Evolutionary conservation across 2,329 filamentous ascomycete species (phyloP), one percentile per base, ranked within the genome.

Genomic region (Malbranchea zuffiana): DNA sequence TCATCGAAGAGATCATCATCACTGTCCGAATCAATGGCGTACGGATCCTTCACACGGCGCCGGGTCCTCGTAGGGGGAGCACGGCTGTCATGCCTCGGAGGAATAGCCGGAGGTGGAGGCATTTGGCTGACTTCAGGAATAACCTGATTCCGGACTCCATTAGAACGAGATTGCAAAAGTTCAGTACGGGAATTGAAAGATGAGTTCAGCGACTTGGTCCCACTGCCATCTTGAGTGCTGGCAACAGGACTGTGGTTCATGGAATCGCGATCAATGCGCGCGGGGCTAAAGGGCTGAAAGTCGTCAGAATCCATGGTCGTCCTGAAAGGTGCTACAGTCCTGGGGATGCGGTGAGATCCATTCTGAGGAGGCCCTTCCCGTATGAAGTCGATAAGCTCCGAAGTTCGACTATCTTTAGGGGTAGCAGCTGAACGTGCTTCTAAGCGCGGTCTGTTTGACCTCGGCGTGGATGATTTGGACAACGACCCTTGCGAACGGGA

Each of bases 311-410:
- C 86, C 70, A 87, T 81, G 0, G 85, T 88, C 23, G 72, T 78
- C 37, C 84, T 73, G 66, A 92, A 93, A 1, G 86, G 84, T 6
- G 86, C 85, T 8, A 90, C 78, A n/a, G 74, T 75, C 12, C 82
- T 78, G 27, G 85, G 81, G 44, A 92, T 90, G 16, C 83, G 77
- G 41, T 77, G 82, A 44, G 73, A 72, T 17, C 70, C 69, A 29
- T 64, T 55, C 43, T 65, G 71, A 0, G 82, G 80, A 3, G 86
- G 86, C 1, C 87, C 88, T 54, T 84, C 79, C 30, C 87, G 79
- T 46, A 98, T 92, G 57, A 98, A 96, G 55, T 96, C 87, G 47
- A 95, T 94, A 40, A 98, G 65, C 43, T 95, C 90, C 8, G 83
- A 82, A 39, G 79, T 92, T 46, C 79, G 78, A 34, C 75, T 75